Percentiles rank a stretch among this genome's conserved stretches.
Conservation (phyloP, 257 asterid species). For the Fraxinus excelsior region DNA sequence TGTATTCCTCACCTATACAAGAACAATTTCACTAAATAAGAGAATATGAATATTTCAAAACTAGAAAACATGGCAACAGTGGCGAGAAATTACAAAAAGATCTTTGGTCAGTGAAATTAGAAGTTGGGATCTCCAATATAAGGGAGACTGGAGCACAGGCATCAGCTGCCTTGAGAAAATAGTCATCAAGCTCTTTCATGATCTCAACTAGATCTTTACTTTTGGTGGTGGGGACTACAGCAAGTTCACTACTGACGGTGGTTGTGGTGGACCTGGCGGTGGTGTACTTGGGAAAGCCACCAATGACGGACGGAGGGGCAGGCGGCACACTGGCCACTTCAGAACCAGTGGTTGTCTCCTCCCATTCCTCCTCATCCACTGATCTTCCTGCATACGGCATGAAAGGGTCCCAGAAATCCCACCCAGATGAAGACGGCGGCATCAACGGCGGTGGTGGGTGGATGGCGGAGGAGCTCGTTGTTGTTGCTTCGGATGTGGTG, state of each 20-base stretch:
- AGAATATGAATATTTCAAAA: background rate
- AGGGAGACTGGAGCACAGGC: constrained; percentile 79
- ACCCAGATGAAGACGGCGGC: constrained; percentile 48
- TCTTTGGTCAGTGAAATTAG: constrained; percentile 59
- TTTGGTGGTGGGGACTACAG: constrained; percentile 81
- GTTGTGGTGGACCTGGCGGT: constrained; percentile 36
- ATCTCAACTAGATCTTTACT: constrained; percentile 80
- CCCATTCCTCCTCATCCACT: constrained; percentile 80
- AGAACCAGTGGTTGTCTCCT: constrained; percentile 52
- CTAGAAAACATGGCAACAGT: background rate
- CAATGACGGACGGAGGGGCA: constrained; percentile 63
- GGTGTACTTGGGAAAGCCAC: constrained; percentile 36
- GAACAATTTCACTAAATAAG: background rate
- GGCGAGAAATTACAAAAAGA: constrained; percentile 45
- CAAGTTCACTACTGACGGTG: constrained; percentile 60
- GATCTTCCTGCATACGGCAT: constrained; percentile 67
- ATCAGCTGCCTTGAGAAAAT: constrained; percentile 81
- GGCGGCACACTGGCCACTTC: constrained; percentile 62
- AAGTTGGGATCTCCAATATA: constrained; percentile 74
- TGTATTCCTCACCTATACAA: constrained; percentile 40
- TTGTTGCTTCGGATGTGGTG: constrained; percentile 62
- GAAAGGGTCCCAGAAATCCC: constrained; percentile 99
- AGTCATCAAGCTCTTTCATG: constrained; percentile 80
- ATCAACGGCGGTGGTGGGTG: constrained; percentile 67
- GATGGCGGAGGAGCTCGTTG: constrained; percentile 53